Percentiles rank a stretch among this genome's conserved stretches.
Conservation (phyloP, 1,284 basidiomycete species). For the Takashimella koratensis region DNA sequence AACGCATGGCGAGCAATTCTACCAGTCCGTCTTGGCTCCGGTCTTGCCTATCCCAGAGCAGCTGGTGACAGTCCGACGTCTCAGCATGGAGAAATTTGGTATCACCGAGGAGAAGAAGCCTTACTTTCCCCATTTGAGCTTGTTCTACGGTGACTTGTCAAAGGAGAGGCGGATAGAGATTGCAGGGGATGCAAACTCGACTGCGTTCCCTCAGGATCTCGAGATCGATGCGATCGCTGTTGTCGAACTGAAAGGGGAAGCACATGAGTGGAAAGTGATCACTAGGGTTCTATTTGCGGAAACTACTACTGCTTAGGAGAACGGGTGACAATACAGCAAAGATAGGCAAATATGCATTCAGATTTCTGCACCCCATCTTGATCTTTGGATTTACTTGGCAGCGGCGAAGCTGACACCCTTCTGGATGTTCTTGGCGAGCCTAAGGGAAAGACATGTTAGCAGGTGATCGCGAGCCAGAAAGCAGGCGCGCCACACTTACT, state of each 20-base stretch:
- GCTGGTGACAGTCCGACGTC: slow-evolving; percentile 10
- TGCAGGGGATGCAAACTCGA: slow-evolving; percentile 11
- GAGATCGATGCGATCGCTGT: neutral
- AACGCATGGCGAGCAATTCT: slow-evolving; percentile 17
- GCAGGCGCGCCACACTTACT: slow-evolving; percentile 45
- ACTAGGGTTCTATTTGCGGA: neutral
- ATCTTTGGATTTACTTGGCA: slow-evolving; percentile 5
- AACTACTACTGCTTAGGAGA: too few relatives aligned
- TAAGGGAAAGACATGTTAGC: slow-evolving; percentile 12
- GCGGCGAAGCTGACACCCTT: slow-evolving; percentile 80
- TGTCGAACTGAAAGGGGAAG: neutral
- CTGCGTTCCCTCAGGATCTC: neutral
- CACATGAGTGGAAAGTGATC: neutral
- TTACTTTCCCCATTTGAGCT: slow-evolving; percentile 34
- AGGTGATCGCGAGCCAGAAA: neutral
- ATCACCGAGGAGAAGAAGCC: slow-evolving; percentile 1
- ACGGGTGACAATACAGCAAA: too few relatives aligned
- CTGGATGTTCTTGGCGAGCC: slow-evolving; percentile 91
- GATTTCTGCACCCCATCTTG: neutral
- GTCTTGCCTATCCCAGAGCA: slow-evolving; percentile 12
- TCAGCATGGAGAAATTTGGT: neutral
- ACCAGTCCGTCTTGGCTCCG: slow-evolving; percentile 30
- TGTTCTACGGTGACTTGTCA: slow-evolving; percentile 28
- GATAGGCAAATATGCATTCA: too few relatives aligned
- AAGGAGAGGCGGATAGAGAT: slow-evolving; percentile 20